Evolutionary conservation across 2,329 filamentous ascomycete species (phyloP), one percentile per base, ranked within the genome.

Genomic region (Aspergillus versicolor): DNA sequence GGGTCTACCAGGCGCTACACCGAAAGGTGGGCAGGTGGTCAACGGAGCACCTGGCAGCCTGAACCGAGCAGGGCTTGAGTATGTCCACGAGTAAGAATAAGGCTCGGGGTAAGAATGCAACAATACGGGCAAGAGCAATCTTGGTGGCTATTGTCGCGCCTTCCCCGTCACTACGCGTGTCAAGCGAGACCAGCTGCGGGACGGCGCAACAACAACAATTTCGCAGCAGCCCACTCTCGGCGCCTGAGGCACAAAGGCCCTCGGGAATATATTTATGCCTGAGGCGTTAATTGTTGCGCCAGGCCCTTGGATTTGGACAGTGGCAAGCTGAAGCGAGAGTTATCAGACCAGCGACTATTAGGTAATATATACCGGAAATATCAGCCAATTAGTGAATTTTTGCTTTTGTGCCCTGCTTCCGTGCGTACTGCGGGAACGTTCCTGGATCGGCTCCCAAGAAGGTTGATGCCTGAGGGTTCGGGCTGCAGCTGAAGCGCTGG

Each of bases 361-460:
- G 27, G 27, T 30, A 47, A 32, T 34, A 9, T 7, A 12, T 51
- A 22, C 27, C 11, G 45, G 13, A 27, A n/a, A 24, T 5, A 17
- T 17, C 43, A 21, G 9, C 38, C 17, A 49, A 47, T 42, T 55
- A 42, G 9, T 50, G 41, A 38, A n/a, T 47, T 54, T 22, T 42
- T 54, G 21, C 7, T 50, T 55, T 48, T 52, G 49, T 52, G 48
- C 19, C 49, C 30, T 52, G 30, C 45, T 54, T 52, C 52, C 41
- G 50, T 32, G 46, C 55, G 53, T 52, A 30, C 47, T 17, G 50
- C 50, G 56, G 55, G 49, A 63, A 59, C 57, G 62, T 64, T 63
- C 62, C 62, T 63, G 62, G 59, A 59, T 63, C 56, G 50, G 48
- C 59, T 63, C 53, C 52, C 45, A n/a, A 45, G 13, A 45, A 12